Base-by-base conservation (phyloP, 2,329 filamentous ascomycete genomes). In the Xylariaceae sp. region DNA sequence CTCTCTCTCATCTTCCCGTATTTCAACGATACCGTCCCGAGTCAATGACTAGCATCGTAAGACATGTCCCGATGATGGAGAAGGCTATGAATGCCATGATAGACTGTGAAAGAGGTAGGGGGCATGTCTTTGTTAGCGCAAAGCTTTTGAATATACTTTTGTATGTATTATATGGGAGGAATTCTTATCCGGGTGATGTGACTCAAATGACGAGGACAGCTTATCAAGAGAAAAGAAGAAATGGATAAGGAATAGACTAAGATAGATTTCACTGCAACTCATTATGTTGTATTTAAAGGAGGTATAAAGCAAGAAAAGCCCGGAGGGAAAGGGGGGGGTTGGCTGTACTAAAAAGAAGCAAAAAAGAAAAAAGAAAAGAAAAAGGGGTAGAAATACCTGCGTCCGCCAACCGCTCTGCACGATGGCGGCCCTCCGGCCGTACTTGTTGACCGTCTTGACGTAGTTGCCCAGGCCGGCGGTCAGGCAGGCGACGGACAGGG, bases 391-490 rank as follows among this genome's bases (percentile, higher is more conserved):
- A 31, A 21, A 41, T 31, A 82, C 62, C 59, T 97, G 89, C 26
- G 92, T 97, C 64, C 88, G 90, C 84, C 86, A 92, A 1, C 92
- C 92, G 19, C 81, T 85, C 67, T 98, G 92, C 27, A 98, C 92
- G 47, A 97, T 74, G 0, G 92, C 92, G 17, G 74, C 73, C 50
- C 81, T 78, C 27, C 76, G 72, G 52, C 84, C 84, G 60, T 95
- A 98, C 58, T 86, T 83, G 52, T 84, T 84, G 16, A 97, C 67
- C 0, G 79, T 82, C 53, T 80, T 83, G 47, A 95, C 80, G 58
- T 98, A 98, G 58, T 95, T 97, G 1, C 81, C 81, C 44, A 94
- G 66, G 0, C 92, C 92, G 12, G 83, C 78, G 1, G 72, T 65
- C 17, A 98, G 66, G 50, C 86, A 94, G n/a, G 79, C 70, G 1